Evolutionary conservation across 2,329 filamentous ascomycete genomes (phyloP).

Genomic region (Sphaerulina musiva): DNA sequence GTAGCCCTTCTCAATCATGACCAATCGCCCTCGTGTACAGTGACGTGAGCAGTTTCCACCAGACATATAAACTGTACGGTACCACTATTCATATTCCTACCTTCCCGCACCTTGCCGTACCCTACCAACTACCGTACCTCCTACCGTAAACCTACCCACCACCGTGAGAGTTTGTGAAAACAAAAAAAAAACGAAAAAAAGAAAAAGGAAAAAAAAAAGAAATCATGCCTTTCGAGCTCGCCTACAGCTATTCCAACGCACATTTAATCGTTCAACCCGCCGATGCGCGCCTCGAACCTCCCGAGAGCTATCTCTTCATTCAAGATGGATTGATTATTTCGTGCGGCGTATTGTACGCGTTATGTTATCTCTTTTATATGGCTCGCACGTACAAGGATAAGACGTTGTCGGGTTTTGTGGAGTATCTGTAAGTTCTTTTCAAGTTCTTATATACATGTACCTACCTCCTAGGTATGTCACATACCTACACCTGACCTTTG

Average conservation of each 20-base stretch:
- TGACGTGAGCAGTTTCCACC: too few species aligned
- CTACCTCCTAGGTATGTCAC: neutral
- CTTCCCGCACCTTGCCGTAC: too few species aligned
- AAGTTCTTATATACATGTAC: neutral
- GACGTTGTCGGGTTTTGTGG: slow-evolving; percentile 30
- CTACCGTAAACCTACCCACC: too few species aligned
- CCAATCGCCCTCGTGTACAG: too few species aligned
- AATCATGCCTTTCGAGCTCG: slow-evolving; percentile 5
- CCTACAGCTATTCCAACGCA: slow-evolving; percentile 11
- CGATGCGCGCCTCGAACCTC: slow-evolving; percentile 38
- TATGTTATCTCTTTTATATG: slow-evolving; percentile 40
- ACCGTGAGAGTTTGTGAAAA: too few species aligned
- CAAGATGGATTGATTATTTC: slow-evolving; percentile 39
- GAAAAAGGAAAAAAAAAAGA: too few species aligned
- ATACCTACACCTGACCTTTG: neutral
- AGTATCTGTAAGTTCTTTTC: slow-evolving; percentile 23
- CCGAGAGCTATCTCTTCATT: slow-evolving; percentile 38
- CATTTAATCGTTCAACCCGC: slow-evolving; percentile 49
- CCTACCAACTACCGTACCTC: too few species aligned
- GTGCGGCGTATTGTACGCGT: slow-evolving; percentile 37
- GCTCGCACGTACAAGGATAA: slow-evolving; percentile 35
- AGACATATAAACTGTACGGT: too few species aligned
- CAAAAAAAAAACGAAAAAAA: too few species aligned
- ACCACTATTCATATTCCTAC: too few species aligned
- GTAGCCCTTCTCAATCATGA: too few species aligned